Base-by-base conservation (phyloP, 768 basidiomycete genomes). In the Boletus vinaceobasis region DNA sequence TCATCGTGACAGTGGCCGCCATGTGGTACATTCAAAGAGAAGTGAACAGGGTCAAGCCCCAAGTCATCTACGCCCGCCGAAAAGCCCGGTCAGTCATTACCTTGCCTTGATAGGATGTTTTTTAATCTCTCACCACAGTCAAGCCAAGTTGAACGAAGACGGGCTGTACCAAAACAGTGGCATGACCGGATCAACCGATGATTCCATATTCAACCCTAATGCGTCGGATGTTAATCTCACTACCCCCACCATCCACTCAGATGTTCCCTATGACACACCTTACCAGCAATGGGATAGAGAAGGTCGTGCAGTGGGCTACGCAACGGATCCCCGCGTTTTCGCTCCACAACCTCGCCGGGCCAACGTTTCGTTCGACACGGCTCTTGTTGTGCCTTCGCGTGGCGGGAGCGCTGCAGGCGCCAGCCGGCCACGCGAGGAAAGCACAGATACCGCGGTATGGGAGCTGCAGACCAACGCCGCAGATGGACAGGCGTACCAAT, bases 1-100 rank as follows among this genome's bases (percentile, higher is more conserved):
- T 84, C 36, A 39, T 91, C 19, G 81, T 95, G 59, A 94, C 93
- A 0, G 43, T 89, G 48, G 67, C 73, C 26, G 88, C 93, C 0
- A 86, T 88, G 77, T 94, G 90, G 89, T 95, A 88, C 67, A 90
- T 96, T 61, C 80, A 80, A 59, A 77, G 70, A 49, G 66, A 84
- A 68, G 90, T 96, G 81, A 82, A 84, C 68, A 73, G 75, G 50
- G 82, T 77, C 35, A 90, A 89, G 63, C 81, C 83, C 5, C 67
- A 72, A 4, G 78, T 90, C n/a, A 83, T 91, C 48, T 82, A 88
- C 54, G 81, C 77, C 11, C 75, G 85, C 37, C 81, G 87, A 43
- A 89, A 90, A 66, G 86, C 85, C 14, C 77, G 88, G 84, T 88
- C 56, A 61, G 68, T 69, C 27, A 31, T 38, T 17, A 10, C 1